Percentiles rank a stretch among this genome's conserved stretches.
These are phyloP conservation scores for Boletus vermiculosoides DNA, from an alignment of 768 basidiomycete species.

Conservation along the genomic window DNA sequence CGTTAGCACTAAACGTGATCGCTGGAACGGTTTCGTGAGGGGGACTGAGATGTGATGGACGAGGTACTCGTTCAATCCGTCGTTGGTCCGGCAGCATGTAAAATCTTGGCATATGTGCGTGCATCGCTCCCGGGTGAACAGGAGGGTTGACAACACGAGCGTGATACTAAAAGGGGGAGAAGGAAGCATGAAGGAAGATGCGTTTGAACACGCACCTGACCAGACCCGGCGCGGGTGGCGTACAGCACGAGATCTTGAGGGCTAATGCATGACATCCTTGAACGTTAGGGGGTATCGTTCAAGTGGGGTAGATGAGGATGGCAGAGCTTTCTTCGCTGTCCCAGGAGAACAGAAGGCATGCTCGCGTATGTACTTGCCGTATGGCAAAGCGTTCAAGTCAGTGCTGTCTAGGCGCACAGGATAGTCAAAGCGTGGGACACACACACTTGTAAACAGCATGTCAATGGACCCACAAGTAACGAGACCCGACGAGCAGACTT, in stretches of 20 bases:
- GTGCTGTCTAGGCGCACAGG: not conserved
- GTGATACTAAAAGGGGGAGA: not conserved
- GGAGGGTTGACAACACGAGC: not conserved
- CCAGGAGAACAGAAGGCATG: not conserved
- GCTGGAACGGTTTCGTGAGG: not conserved
- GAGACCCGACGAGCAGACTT: not conserved
- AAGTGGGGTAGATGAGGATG: no score
- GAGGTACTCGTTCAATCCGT: conserved; percentile 1
- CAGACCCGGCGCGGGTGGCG: not conserved
- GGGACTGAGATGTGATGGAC: not conserved
- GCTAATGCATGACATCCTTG: not conserved
- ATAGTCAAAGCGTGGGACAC: not conserved
- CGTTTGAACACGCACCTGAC: not conserved
- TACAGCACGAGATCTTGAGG: not conserved
- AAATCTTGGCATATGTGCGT: not conserved
- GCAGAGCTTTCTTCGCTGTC: no score
- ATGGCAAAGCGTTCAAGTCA: not conserved
- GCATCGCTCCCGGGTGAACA: not conserved
- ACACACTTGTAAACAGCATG: not conserved
- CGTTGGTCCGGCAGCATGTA: not conserved
- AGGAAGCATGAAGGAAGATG: not conserved
- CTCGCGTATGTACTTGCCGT: not conserved
- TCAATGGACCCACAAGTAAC: not conserved
- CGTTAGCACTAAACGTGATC: not conserved
- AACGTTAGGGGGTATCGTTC: not conserved